Evolutionary conservation across 371 early-diverging fungal species (phyloP).

Genomic region (Mortierella polycephala): DNA sequence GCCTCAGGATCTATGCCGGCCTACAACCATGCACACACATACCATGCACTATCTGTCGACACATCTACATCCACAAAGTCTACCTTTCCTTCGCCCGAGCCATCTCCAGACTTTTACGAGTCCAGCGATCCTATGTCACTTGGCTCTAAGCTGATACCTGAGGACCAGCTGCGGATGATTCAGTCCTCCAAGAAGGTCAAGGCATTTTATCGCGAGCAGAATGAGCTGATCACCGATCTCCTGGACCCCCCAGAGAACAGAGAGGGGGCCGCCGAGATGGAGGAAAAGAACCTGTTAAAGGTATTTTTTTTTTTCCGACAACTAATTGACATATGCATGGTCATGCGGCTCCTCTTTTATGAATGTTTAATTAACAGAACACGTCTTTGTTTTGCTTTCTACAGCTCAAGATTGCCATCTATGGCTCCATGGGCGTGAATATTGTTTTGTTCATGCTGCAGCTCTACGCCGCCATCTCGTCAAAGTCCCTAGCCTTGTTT

Average conservation of each 20-base stretch:
- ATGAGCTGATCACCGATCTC: conserved; percentile 83
- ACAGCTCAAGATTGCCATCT: conserved; percentile 84
- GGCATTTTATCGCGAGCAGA: conserved; percentile 84
- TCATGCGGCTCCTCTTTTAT: too few species aligned
- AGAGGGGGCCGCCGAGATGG: conserved; percentile 37
- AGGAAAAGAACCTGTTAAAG: conserved; percentile 62
- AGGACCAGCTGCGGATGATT: conserved; percentile 52
- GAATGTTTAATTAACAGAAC: too few species aligned
- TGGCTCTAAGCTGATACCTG: conserved; percentile 48
- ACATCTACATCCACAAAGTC: background rate
- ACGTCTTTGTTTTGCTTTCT: background rate
- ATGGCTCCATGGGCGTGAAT: conserved; percentile 86
- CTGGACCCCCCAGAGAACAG: conserved; percentile 63
- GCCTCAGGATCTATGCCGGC: background rate
- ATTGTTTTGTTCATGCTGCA: conserved; percentile 83
- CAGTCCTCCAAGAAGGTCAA: conserved; percentile 56
- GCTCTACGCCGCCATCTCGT: conserved; percentile 83
- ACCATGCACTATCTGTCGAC: conserved; percentile 8
- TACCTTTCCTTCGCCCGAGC: conserved; percentile 37
- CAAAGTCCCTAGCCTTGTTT: conserved; percentile 88
- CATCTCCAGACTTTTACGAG: conserved; percentile 46
- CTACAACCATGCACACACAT: background rate
- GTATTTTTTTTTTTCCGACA: too few species aligned
- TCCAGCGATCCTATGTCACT: conserved; percentile 53
- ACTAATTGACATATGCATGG: too few species aligned